Evolutionary conservation across 2,329 filamentous ascomycete species (phyloP).

Genomic region (Westerdykella ornata): DNA sequence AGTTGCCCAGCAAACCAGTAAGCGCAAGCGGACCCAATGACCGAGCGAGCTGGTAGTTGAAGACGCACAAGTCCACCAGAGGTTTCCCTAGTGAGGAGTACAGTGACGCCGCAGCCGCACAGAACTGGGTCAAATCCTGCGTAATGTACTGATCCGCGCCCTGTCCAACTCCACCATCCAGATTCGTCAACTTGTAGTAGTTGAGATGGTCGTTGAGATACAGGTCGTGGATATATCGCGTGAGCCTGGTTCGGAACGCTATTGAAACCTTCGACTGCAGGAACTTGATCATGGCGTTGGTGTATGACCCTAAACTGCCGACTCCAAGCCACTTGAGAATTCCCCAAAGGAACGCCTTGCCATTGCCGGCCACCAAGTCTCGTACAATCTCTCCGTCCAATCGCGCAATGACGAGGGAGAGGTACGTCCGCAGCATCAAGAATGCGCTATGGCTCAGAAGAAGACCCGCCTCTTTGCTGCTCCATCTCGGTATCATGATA

Average conservation of each 20-base stretch:
- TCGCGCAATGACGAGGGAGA: conserved; percentile 86
- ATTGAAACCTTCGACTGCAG: conserved; percentile 97
- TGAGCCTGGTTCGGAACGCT: conserved; percentile 89
- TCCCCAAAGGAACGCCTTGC: conserved; percentile 79
- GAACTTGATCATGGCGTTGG: conserved; percentile 98
- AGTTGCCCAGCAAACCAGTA: conserved; percentile 80
- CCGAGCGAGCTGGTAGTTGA: conserved; percentile 94
- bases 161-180: conserved; percentile 88
- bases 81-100: conserved; percentile 98
- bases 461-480: conserved; percentile 89
- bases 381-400: conserved; percentile 94
- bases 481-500: conserved; percentile 95
- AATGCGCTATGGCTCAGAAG: conserved; percentile 85
- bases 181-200: conserved; percentile 89
- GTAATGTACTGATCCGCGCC: conserved; percentile 96
- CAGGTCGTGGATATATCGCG: conserved; percentile 92
- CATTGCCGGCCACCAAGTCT: conserved; percentile 91
- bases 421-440: conserved; percentile 83
- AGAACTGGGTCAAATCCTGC: conserved; percentile 92
- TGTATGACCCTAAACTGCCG: conserved; percentile 89
- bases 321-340: conserved; percentile 93
- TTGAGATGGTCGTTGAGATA: conserved; percentile 93
- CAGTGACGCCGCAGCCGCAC: conserved; percentile 79
- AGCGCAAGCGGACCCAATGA: conserved; percentile 84
- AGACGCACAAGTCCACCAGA: conserved; percentile 92